Conservation (phyloP, 2,329 filamentous ascomycete genomes). For the Sporothrix luriei region DNA sequence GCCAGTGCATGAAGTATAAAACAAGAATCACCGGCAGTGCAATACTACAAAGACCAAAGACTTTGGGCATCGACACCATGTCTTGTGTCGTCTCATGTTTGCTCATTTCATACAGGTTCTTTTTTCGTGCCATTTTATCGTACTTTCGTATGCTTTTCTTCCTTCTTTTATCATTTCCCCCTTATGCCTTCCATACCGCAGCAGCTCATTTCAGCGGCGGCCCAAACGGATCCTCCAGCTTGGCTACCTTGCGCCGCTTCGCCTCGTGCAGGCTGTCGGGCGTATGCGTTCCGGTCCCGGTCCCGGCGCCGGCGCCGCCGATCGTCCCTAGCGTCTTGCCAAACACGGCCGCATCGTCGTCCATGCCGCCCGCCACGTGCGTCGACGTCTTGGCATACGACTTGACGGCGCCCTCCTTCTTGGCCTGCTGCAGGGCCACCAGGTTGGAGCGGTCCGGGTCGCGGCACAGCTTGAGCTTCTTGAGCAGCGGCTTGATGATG, state of each 20-base stretch:
- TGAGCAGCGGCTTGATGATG: slow-evolving; percentile 61
- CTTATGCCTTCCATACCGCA: neutral
- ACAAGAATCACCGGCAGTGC: no score
- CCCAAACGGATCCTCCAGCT: slow-evolving; percentile 53
- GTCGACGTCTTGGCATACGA: slow-evolving; percentile 44
- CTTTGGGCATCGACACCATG: neutral
- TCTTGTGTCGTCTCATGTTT: neutral
- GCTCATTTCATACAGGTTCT: neutral
- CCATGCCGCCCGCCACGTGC: slow-evolving; percentile 46
- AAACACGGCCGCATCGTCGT: slow-evolving; percentile 29
- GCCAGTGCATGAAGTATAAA: no score
- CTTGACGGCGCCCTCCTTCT: slow-evolving; percentile 56
- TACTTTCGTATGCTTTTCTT: neutral
- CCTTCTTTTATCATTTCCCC: no score
- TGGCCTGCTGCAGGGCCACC: slow-evolving; percentile 66
- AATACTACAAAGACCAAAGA: no score
- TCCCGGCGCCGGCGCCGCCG: slow-evolving; percentile 38
- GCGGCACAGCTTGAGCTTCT: slow-evolving; percentile 71
- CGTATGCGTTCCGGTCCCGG: slow-evolving; percentile 38
- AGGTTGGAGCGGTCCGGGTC: slow-evolving; percentile 75
- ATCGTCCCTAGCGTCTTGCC: slow-evolving; percentile 27
- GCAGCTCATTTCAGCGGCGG: slow-evolving; percentile 41
- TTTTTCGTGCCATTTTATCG: neutral
- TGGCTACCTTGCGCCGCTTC: slow-evolving; percentile 52
- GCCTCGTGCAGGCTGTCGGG: slow-evolving; percentile 39